Evolutionary conservation across 805 yeast species (phyloP).

Genomic region (Citeromyces matritensis): DNA sequence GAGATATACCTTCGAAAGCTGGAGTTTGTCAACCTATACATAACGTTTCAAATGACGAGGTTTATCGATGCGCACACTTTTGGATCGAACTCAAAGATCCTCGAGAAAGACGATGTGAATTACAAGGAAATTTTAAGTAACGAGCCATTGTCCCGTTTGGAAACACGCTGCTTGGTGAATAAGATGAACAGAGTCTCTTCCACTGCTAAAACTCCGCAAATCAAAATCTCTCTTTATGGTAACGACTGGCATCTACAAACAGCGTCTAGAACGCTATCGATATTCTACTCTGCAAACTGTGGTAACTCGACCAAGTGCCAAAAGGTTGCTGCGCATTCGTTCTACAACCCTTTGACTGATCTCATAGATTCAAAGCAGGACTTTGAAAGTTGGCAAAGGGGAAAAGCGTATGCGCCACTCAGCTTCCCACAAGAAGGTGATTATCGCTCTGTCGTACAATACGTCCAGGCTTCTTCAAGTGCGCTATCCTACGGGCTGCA

Average conservation of each 20-base stretch:
- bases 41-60: slow-evolving; percentile 60
- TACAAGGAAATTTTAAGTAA: slow-evolving; percentile 10
- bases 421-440: slow-evolving; percentile 2
- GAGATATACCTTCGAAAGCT: slow-evolving; percentile 35
- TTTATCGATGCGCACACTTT: slow-evolving; percentile 18
- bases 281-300: slow-evolving; percentile 38
- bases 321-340: slow-evolving; percentile 23
- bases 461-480: slow-evolving; percentile 20
- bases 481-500: slow-evolving; percentile 18
- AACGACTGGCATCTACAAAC: slow-evolving; percentile 71
- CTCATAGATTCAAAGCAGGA: slow-evolving; percentile 64
- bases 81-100: slow-evolving; percentile 6
- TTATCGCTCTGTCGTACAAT: slow-evolving; percentile 25
- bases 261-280: slow-evolving; percentile 42
- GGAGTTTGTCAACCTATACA: slow-evolving; percentile 58
- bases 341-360: slow-evolving; percentile 75
- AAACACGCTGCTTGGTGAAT: background rate
- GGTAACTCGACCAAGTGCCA: slow-evolving; percentile 12
- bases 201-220: slow-evolving; percentile 3
- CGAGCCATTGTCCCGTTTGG: background rate
- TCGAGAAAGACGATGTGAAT: slow-evolving; percentile 12
- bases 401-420: slow-evolving; percentile 9
- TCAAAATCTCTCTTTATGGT: slow-evolving; percentile 47
- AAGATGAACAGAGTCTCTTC: background rate
- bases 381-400: slow-evolving; percentile 70